Conservation (phyloP, 257 asterid species). For the Cynanchum wilfordii region DNA sequence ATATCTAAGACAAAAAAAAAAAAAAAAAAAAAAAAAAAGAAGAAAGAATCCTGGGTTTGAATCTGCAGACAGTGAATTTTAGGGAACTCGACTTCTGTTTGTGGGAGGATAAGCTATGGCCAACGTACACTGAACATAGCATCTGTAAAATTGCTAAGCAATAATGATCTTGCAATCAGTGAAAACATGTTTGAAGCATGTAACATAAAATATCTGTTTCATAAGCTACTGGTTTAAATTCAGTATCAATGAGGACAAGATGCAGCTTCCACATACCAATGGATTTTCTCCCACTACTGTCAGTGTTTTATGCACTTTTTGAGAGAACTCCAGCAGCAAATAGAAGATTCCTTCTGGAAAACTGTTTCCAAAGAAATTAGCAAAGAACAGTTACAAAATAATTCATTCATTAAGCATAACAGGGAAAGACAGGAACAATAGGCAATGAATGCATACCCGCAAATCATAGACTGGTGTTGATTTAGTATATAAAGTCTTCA, state of each 20-base stretch:
- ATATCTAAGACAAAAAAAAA: neutral
- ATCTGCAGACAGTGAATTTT: neutral
- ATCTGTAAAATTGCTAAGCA: neutral
- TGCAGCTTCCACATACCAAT: neutral
- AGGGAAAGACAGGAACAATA: neutral
- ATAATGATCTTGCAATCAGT: neutral
- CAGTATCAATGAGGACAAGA: neutral
- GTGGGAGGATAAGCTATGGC: neutral
- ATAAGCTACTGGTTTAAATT: neutral
- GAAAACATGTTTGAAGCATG: neutral
- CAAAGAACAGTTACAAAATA: constrained; percentile 1
- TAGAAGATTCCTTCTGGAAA: constrained; percentile 57
- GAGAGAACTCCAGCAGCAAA: constrained; percentile 62
- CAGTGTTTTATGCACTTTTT: constrained; percentile 20
- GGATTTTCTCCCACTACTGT: neutral
- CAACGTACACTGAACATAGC: neutral
- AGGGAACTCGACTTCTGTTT: neutral
- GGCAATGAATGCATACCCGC: constrained; percentile 30
- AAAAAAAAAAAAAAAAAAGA: neutral
- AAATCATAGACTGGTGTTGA: constrained; percentile 53
- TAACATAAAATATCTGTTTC: neutral
- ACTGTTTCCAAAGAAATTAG: constrained; percentile 27
- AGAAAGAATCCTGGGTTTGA: neutral
- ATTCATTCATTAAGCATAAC: neutral
- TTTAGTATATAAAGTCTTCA: constrained; percentile 70